Conservation (phyloP, 192 early-diverging fungal species). For the Backusella liffmaniae region DNA sequence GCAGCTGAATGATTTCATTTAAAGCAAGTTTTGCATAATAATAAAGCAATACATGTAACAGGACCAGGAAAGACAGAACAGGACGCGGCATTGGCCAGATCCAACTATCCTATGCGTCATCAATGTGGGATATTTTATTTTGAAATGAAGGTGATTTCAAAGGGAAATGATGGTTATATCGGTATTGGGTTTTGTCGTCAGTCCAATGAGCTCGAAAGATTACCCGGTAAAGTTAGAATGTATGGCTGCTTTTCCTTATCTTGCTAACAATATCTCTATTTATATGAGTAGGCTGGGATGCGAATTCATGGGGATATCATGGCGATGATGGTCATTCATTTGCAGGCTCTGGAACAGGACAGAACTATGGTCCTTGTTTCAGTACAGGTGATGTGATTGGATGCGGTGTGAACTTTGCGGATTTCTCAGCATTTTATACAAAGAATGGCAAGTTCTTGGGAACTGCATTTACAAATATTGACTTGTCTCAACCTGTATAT, state of each 20-base stretch:
- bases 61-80: conserved; percentile 51
- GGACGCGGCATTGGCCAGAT: conserved; percentile 80
- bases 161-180: conserved; percentile 91
- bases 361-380: conserved; percentile 84
- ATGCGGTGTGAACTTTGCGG: conserved; percentile 86
- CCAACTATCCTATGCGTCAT: conserved; percentile 79
- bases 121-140: conserved; percentile 93
- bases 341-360: conserved; percentile 70
- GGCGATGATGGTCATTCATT: conserved; percentile 95
- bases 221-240: conserved; percentile 68
- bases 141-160: conserved; percentile 81
- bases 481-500: conserved; percentile 49
- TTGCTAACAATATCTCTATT: neutral
- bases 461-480: conserved; percentile 49
- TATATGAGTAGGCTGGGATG: conserved; percentile 76
- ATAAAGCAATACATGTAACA: neutral
- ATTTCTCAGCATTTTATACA: conserved; percentile 81
- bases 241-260: neutral
- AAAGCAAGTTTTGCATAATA: neutral
- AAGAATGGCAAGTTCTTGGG: conserved; percentile 84
- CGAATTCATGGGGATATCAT: conserved; percentile 93
- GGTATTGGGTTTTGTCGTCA: conserved; percentile 81
- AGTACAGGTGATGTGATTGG: conserved; percentile 93
- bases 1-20: neutral
- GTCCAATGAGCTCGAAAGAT: conserved; percentile 53